phyloP scores from a whole-genome alignment of 2,329 filamentous ascomycete species.

The Ophiostoma australiae region DNA sequence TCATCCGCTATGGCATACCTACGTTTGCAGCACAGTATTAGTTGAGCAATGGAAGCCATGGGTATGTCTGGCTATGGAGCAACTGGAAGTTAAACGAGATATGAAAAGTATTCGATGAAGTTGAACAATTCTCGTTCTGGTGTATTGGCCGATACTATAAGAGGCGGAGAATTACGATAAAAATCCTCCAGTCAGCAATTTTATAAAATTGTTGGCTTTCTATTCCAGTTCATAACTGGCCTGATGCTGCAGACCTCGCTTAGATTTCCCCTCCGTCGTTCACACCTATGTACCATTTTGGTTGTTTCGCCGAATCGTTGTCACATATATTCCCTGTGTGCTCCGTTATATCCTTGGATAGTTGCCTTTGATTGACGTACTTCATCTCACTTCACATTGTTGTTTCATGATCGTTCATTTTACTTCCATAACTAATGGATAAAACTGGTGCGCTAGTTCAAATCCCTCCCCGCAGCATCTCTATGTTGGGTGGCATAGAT shows the following conservation, averaged over 20 bases:
- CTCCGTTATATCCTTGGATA: too few relatives aligned
- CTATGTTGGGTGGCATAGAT: neutral
- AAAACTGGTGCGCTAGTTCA: neutral
- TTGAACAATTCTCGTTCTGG: neutral
- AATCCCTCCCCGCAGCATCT: neutral
- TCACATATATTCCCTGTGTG: neutral
- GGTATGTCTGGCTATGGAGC: neutral
- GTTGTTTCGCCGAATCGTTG: neutral
- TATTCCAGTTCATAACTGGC: too few relatives aligned
- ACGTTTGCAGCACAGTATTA: neutral
- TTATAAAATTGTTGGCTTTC: too few relatives aligned
- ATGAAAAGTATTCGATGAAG: neutral
- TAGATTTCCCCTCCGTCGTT: neutral
- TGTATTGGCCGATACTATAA: neutral
- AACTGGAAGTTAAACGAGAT: neutral
- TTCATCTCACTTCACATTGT: neutral
- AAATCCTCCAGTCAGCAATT: too few relatives aligned
- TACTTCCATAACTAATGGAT: neutral
- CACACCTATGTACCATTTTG: neutral
- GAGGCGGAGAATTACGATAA: neutral
- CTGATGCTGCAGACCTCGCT: too few relatives aligned
- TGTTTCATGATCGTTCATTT: neutral
- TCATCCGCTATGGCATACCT: neutral
- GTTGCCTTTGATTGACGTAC: neutral
- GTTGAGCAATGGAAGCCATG: neutral